Base-by-base conservation (phyloP, 306 rosid species). In the Gillenia trifoliata region DNA sequence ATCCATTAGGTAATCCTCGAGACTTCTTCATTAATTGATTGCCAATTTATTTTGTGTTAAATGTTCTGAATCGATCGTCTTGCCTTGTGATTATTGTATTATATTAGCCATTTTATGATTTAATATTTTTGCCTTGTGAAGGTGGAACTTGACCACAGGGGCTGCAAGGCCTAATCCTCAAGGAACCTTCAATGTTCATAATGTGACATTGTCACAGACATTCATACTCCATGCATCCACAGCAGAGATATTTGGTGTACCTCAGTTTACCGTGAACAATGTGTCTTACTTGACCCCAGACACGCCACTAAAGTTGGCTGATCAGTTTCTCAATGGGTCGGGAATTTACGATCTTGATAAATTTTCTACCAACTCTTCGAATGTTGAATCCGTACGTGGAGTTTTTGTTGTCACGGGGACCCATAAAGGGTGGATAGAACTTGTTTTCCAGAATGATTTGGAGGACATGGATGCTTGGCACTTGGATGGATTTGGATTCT, bases 81-180 rank as follows among this genome's bases (percentile, higher is more conserved):
- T 47, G 52, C 15, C 52, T 47, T 47, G 20, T 47, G 20, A 47
- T 47, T 36, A 33, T 40, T 22, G 6, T 54, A 5, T 17, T 16
- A 30, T 60, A 22, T 63, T 9, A 0, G 5, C 5, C 63, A 31
- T 60, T 28, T 5, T 25, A 1, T 28, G 12, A 6, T 34, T 68
- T 34, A 63, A 68, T 2, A 33, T 31, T 19, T 50, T 50, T 28
- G 4, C 47, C 13, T 69, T 68, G 43, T 73, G 83, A 47, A 91
- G 94, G 84, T 91, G 89, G 95, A 91, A 91, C 75, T 20, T 87
- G 73, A 89, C 88, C 4, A 6, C 95, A n/a, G 92, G 92, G 64
- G 95, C 92, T 57, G 97, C 97, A n/a, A 87, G 95, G 85, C 91
- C 88, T 66, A 89, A 87, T 62, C 95, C 92, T 5, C 95, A 91